Evolutionary conservation across 2,329 filamentous ascomycete species (phyloP).

Genomic region (Cladosporium sp.): DNA sequence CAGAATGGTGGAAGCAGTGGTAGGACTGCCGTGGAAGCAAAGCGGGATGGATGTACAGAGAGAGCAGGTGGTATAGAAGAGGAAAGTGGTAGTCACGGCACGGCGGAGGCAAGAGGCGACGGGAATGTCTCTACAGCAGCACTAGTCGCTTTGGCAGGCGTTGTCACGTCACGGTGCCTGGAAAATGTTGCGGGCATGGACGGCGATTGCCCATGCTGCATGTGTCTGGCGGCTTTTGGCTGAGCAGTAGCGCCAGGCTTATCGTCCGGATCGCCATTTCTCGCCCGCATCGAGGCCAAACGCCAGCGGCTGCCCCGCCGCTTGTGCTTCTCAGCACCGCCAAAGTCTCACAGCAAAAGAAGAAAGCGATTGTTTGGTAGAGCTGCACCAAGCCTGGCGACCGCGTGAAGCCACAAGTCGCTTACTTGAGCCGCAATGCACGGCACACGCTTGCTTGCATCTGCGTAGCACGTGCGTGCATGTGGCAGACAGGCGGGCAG

Average conservation of each 20-base stretch:
- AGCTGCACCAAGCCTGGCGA: not conserved
- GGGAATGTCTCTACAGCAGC: not conserved
- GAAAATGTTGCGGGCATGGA: not conserved
- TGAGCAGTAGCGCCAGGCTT: constrained; percentile 8
- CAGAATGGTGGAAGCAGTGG: not conserved
- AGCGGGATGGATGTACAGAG: not conserved
- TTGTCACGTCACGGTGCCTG: not conserved
- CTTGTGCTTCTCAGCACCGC: not conserved
- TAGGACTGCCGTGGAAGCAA: constrained; percentile 8
- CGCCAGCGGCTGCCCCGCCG: not conserved
- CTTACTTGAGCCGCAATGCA: not conserved
- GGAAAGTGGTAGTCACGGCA: not conserved
- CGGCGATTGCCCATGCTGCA: not conserved
- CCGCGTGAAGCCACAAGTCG: not conserved
- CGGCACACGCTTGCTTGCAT: not conserved
- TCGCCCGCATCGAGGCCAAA: not conserved
- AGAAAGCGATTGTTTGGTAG: not conserved
- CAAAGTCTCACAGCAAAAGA: not conserved
- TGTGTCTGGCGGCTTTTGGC: constrained; percentile 3
- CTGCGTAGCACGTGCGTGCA: not conserved
- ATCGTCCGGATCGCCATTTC: constrained; percentile 1
- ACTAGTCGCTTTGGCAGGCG: not conserved
- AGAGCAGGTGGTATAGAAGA: not conserved
- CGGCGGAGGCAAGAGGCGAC: not conserved
- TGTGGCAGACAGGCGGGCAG: not conserved